phyloP scores from a whole-genome alignment of 768 basidiomycete species.

The Boletus speciosus region DNA sequence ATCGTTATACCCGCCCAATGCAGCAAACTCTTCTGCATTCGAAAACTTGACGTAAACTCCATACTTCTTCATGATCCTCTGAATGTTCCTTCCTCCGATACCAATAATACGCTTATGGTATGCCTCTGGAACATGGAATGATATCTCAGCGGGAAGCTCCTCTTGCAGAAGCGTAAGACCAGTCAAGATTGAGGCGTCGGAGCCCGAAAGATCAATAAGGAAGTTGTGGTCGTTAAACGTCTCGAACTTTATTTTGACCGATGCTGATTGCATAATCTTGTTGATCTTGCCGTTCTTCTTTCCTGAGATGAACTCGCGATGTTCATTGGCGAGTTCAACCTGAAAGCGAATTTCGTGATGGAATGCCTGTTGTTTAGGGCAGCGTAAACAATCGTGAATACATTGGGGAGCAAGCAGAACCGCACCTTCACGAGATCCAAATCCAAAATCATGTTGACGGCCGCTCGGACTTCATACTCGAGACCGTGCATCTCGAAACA shows the following conservation, averaged over 20 bases:
- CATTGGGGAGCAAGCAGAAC: neutral
- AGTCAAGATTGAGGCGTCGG: slow-evolving; percentile 79
- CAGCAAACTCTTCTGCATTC: slow-evolving; percentile 95
- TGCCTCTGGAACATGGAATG: slow-evolving; percentile 96
- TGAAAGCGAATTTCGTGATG: slow-evolving; percentile 98
- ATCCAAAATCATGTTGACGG: slow-evolving; percentile 83
- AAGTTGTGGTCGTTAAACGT: slow-evolving; percentile 97
- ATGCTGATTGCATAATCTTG: slow-evolving; percentile 98
- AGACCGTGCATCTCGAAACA: slow-evolving; percentile 96
- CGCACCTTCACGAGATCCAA: slow-evolving; percentile 86
- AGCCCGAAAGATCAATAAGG: slow-evolving; percentile 86
- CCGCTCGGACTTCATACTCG: slow-evolving; percentile 85
- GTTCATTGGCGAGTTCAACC: slow-evolving; percentile 95
- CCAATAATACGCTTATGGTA: slow-evolving; percentile 99
- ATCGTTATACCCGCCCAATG: slow-evolving; percentile 90
- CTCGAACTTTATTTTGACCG: slow-evolving; percentile 98
- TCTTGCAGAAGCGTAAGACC: slow-evolving; percentile 90
- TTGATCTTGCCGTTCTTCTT: slow-evolving; percentile 99
- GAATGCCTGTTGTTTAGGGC: slow-evolving; percentile 55
- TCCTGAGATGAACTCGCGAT: slow-evolving; percentile 96
- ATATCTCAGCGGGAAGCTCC: slow-evolving; percentile 97
- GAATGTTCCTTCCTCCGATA: slow-evolving; percentile 95
- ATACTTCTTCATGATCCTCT: slow-evolving; percentile 99
- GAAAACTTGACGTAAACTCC: slow-evolving; percentile 99
- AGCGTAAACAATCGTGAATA: neutral